A percentile compares a stretch with the other conserved stretches of the same genome.
Conservation (phyloP, 257 asterid species). For the Gynochthodes officinalis region DNA sequence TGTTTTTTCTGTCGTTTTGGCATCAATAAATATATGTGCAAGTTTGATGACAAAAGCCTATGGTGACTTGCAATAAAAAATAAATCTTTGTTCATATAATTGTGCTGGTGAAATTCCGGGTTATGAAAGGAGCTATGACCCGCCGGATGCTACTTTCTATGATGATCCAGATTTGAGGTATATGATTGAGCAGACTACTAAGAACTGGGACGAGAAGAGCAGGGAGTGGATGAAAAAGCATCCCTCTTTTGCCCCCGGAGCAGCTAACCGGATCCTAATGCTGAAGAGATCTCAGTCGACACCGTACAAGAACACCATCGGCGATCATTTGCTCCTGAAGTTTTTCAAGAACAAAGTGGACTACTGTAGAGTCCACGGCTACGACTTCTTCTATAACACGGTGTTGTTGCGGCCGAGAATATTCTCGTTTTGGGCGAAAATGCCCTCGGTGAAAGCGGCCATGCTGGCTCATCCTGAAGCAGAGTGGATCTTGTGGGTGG, state of each 20-base stretch:
- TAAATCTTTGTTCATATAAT: too few species aligned
- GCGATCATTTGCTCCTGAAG: slow-evolving; percentile 65
- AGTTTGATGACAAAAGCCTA: too few species aligned
- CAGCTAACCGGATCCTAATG: too few species aligned
- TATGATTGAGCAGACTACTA: slow-evolving; percentile 50
- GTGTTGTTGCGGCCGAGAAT: slow-evolving; percentile 66
- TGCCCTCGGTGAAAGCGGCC: slow-evolving; percentile 65
- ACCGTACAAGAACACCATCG: slow-evolving; percentile 77
- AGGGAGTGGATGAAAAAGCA: too few species aligned
- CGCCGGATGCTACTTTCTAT: slow-evolving; percentile 58
- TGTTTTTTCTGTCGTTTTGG: too few species aligned
- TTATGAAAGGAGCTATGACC: slow-evolving; percentile 36
- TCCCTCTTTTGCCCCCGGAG: too few species aligned
- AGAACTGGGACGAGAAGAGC: too few species aligned
- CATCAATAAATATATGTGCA: too few species aligned
- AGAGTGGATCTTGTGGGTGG: slow-evolving; percentile 99
- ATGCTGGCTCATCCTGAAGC: slow-evolving; percentile 95
- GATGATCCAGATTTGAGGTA: slow-evolving; percentile 65
- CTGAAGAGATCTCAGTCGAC: slow-evolving; percentile 74
- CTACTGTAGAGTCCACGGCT: slow-evolving; percentile 74
- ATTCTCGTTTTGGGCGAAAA: slow-evolving; percentile 92
- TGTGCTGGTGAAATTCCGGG: slow-evolving; percentile 5
- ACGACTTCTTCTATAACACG: slow-evolving; percentile 81
- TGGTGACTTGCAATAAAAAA: too few species aligned
- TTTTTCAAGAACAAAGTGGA: slow-evolving; percentile 90